Evolutionary conservation across 2,329 filamentous ascomycete species (phyloP), one percentile per base, ranked within the genome.

Genomic region (Teratosphaeria viscida): DNA sequence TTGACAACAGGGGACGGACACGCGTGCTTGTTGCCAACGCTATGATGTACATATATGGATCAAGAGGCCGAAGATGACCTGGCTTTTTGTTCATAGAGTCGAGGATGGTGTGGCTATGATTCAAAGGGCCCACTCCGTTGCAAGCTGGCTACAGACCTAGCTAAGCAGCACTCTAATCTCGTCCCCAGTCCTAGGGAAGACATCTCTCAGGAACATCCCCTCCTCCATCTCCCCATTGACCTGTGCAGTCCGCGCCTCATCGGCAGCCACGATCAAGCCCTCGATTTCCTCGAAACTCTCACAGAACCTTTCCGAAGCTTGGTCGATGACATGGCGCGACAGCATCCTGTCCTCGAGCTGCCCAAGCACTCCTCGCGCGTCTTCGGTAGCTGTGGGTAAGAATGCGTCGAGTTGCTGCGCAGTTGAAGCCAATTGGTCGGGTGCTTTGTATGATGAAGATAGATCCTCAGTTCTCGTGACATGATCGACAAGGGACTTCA

Each of bases 341-440:
- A 95, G 76, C 11, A 79, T 80, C 1, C 88, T 83, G 67, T 89
- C 88, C 62, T 88, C 85, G 1, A 99, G 76, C 52, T 83, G 79
- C 64, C 86, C 87, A 29, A 97, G 74, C 61, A 90, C 89, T 56
- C 94, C 88, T 66, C 89, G 85, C 2, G 92, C 92, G 71, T 99
- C 94, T 79, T 96, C 92, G 34, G 96, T 80, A 2, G 92, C 94
- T 1, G 90, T 95, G 0, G 94, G 92, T 27, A 99, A 78, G 75
- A 97, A 99, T 62, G 90, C 86, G 69, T 99, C 94, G 6, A 99
- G 79, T 49, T 81, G 82, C 67, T 92, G 89, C 67, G 89, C 89
- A 2, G 87, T 85, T 56, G 79, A 76, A 1, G 81, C 75, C n/a
- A 97, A 78, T 34, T 76, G 64, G 6, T 59, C 55, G 2, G 68